Percentiles rank a stretch among this genome's conserved stretches.
Conservation (phyloP, 2,329 filamentous ascomycete genomes). For the Colletotrichum agaves region DNA sequence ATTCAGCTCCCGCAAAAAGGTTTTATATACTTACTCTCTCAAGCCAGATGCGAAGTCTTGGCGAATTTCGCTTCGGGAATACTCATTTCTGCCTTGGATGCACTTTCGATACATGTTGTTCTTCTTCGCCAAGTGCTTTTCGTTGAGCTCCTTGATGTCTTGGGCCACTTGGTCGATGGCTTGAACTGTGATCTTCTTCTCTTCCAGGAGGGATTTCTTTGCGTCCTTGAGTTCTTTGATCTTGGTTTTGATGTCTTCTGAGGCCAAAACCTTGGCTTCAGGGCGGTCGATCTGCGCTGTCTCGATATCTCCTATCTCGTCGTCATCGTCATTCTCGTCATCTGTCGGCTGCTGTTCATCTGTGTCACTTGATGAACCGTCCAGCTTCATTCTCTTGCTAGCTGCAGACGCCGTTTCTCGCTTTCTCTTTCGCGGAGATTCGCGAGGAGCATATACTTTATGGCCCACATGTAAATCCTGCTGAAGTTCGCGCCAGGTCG, state of each 20-base stretch:
- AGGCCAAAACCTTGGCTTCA: neutral
- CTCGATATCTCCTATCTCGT: no score
- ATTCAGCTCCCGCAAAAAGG: no score
- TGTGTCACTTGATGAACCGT: no score
- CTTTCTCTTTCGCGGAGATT: no score
- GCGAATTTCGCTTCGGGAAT: slow-evolving; percentile 50
- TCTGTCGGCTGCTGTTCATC: no score
- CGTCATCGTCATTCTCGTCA: neutral
- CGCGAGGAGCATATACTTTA: no score
- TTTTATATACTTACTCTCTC: slow-evolving; percentile 56
- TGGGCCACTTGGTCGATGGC: neutral
- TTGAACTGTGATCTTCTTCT: neutral
- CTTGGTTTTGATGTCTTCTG: neutral
- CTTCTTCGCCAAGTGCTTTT: neutral
- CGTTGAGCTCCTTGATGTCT: neutral
- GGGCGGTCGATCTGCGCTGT: no score
- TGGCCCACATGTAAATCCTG: no score
- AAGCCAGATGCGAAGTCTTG: slow-evolving; percentile 43
- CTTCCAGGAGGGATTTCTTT: slow-evolving; percentile 2
- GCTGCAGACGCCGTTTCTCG: no score
- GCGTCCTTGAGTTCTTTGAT: slow-evolving; percentile 1
- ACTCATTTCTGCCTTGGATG: slow-evolving; percentile 66
- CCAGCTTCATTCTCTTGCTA: no score
- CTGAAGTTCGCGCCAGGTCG: no score
- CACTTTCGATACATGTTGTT: slow-evolving; percentile 45